phyloP scores from a whole-genome alignment of 2,329 filamentous ascomycete species.

The Microsporum canis region DNA sequence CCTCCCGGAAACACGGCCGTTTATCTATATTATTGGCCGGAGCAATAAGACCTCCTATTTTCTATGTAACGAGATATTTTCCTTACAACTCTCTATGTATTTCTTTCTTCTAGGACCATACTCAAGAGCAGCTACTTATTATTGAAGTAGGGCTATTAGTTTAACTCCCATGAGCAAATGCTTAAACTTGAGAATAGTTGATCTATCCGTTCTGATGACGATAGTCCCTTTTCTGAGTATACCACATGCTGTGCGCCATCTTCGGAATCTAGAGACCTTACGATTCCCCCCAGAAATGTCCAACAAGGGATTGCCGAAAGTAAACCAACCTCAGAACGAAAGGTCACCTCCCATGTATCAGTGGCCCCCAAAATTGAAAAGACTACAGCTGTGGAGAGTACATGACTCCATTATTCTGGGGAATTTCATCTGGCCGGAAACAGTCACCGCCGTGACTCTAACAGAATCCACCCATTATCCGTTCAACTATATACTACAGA shows the following conservation, averaged over 20 bases:
- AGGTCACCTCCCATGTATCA: not conserved
- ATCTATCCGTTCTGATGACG: not conserved
- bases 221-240: not conserved
- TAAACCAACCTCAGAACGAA: not conserved
- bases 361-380: constrained; percentile 22
- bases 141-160: not conserved
- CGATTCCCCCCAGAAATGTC: constrained; percentile 28
- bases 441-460: constrained; percentile 11
- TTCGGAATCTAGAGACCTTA: constrained; percentile 25
- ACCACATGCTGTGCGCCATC: not conserved
- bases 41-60: not conserved
- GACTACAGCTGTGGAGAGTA: constrained; percentile 9
- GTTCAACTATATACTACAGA: not conserved
- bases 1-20: not conserved
- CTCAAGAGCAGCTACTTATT: not conserved
- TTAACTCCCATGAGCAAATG: constrained; percentile 1
- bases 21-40: not conserved
- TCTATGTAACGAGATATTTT: not conserved
- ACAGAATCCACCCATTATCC: not conserved
- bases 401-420: not conserved
- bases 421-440: constrained; percentile 14
- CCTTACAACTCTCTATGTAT: not conserved
- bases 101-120: not conserved
- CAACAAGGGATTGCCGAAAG: not conserved
- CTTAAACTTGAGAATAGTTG: not conserved